Base-by-base conservation (phyloP, 306 rosid genomes). In the Sophora flavescens region DNA sequence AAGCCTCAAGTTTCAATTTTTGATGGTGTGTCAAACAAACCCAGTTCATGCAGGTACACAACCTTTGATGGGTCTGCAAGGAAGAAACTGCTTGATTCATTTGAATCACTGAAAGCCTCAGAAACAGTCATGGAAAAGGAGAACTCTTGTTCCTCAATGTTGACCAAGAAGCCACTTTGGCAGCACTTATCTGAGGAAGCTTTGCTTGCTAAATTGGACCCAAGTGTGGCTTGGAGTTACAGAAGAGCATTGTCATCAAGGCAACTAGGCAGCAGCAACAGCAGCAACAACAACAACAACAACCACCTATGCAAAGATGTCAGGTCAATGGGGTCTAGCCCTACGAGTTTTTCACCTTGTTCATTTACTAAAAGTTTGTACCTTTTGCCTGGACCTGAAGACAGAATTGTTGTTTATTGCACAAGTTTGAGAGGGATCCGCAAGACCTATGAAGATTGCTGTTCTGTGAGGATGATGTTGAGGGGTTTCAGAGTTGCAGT, bases 141-240 rank as follows among this genome's bases (percentile, higher is more conserved):
- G 52, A 76, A 75, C 1, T 61, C 78, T 13, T 50, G 77, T 13
- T 70, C 89, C 44, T 6, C 84, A 3, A 35, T 79, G 2, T 11
- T 45, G 5, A 8, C 60, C 5, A 82, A 83, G 71, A 93, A 91
- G 82, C 95, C 97, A 13, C 88, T 93, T 2, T 93, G 98, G 98
- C 89, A 93, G 74, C 90, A 91, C 76, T 81, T 93, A 45, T 89
- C 98, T 0, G 97, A 93, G 76, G 98, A 93, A 73, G 89, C 90
- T 32, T 64, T 93, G 52, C 86, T 93, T 10, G 78, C 97, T 9
- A 93, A 93, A 79, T 75, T 93, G 71, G 96, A 88, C 60, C 93
- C 93, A 33, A 86, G 88, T 47, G 98, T 93, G 57, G 91, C 77
- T 30, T 85, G 81, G 70, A 89, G 95, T 58, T 93, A 93, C 66